Evolutionary conservation across 768 basidiomycete species (phyloP).

Genomic region (Daedalea quercina): DNA sequence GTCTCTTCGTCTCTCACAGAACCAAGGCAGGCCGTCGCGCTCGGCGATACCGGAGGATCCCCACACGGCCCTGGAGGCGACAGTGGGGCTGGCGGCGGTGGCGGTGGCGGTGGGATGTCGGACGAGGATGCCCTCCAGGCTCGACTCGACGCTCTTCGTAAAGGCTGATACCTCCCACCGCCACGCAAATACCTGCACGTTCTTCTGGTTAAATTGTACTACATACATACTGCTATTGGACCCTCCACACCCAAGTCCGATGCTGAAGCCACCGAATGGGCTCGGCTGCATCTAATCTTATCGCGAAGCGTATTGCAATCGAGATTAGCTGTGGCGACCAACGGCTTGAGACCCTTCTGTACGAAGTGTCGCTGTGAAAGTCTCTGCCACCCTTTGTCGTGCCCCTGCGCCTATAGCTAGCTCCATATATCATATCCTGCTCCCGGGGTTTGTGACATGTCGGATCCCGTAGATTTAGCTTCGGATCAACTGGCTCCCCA

Average conservation of each 20-base stretch:
- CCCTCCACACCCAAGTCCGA: not conserved
- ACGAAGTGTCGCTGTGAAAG: too few relatives aligned
- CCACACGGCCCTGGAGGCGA: conserved; percentile 28
- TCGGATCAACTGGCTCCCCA: too few relatives aligned
- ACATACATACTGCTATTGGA: not conserved
- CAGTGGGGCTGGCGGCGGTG: conserved; percentile 24
- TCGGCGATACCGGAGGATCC: conserved; percentile 60
- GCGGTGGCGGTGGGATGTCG: conserved; percentile 36
- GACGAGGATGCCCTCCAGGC: conserved; percentile 96
- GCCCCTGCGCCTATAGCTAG: too few relatives aligned
- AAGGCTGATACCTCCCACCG: conserved; percentile 40
- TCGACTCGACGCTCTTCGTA: conserved; percentile 81
- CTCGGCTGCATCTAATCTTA: not conserved
- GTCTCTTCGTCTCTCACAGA: conserved; percentile 52
- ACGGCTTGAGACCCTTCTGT: too few relatives aligned
- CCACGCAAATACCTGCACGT: too few relatives aligned
- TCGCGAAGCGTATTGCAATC: not conserved
- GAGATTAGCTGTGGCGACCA: not conserved
- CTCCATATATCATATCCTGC: too few relatives aligned
- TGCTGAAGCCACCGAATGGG: not conserved
- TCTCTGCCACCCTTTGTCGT: too few relatives aligned
- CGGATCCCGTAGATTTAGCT: too few relatives aligned
- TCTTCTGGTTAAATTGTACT: not conserved
- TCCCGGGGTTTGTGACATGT: too few relatives aligned
- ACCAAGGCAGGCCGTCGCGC: conserved; percentile 72